Evolutionary conservation across 2,329 filamentous ascomycete species (phyloP).

Genomic region (Colletotrichum euphorbiae): DNA sequence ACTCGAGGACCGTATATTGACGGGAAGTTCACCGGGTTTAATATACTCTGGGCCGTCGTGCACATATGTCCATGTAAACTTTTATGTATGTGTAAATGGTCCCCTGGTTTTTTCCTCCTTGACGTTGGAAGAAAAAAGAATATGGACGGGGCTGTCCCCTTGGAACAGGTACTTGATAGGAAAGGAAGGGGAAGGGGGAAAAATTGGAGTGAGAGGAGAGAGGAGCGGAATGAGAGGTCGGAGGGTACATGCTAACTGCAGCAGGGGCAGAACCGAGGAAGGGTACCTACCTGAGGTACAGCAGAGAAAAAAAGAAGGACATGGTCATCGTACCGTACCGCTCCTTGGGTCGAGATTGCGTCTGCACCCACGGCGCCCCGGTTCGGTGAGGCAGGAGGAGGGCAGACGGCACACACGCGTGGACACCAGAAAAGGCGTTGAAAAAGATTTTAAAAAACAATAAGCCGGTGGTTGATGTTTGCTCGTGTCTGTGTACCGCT

Average conservation of each 20-base stretch:
- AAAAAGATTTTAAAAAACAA: not conserved
- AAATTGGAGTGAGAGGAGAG: not conserved
- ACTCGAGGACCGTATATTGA: slow-evolving; percentile 18
- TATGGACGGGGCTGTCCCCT: slow-evolving; percentile 18
- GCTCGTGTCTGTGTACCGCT: slow-evolving; percentile 11
- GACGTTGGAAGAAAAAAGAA: slow-evolving; percentile 18
- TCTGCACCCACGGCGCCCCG: slow-evolving; percentile 30
- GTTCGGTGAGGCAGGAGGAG: slow-evolving; percentile 31
- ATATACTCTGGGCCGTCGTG: slow-evolving; percentile 32
- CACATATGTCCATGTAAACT: not conserved
- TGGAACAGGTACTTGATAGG: slow-evolving; percentile 27
- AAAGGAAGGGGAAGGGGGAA: slow-evolving; percentile 1
- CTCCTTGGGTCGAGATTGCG: slow-evolving; percentile 27
- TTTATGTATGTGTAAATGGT: slow-evolving; percentile 28
- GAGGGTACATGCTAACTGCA: slow-evolving; percentile 31
- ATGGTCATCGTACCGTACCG: slow-evolving; percentile 14
- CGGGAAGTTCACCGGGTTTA: slow-evolving; percentile 29
- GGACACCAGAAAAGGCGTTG: slow-evolving; percentile 2
- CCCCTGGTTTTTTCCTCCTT: slow-evolving; percentile 24
- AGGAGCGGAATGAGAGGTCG: slow-evolving; percentile 34
- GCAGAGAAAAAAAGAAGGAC: slow-evolving; percentile 11
- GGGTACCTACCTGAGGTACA: slow-evolving; percentile 27
- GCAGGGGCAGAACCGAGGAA: slow-evolving; percentile 32
- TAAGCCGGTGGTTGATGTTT: slow-evolving; percentile 6
- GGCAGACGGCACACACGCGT: slow-evolving; percentile 2